Evolutionary conservation across 2,329 filamentous ascomycete genomes (phyloP), one percentile per base, ranked within the genome.

Genomic region (Septoria petroselini): DNA sequence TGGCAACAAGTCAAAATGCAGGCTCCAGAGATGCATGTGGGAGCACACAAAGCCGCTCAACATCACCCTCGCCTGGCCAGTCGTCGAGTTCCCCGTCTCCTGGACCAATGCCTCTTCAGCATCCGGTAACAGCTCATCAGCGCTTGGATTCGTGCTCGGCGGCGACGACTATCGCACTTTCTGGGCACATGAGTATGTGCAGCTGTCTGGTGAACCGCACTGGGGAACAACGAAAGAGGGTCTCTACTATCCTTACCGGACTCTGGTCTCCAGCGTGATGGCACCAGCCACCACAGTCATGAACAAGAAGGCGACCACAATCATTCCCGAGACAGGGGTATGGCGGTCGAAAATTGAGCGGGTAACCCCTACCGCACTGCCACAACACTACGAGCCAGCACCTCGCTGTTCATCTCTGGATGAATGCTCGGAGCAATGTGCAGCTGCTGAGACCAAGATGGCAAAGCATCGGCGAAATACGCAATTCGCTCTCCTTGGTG

Each of bases 61-160:
- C 42, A 45, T 55, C 37, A 54, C 48, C 8, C 52, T 41, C 27
- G 39, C 46, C 12, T 44, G 48, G 41, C 52, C 49, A 12, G 52
- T 52, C 33, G 17, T 49, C 40, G 35, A 42, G 29, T 43, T 38
- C 37, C 41, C 44, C 25, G 27, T 44, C 21, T 23, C 37, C 14
- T 40, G 50, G 45, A 54, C 51, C 27, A 49, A 54, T 18, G 35
- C 12, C 11, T 50, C 48, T 17, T 30, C 31, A 6, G n/a, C 51
- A 15, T 44, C 29, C 19, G 34, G 41, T 14, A 27, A 49, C 9
- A 19, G 19, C 25, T 14, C 30, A 17, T 21, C 23, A 33, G 30
- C 34, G 21, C 25, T 45, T n/a, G 41, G 34, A 9, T 19, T 27
- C 8, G 8, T n/a, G 7, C 31, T 45, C 30, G 17, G 17, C 31